Evolutionary conservation across 768 basidiomycete species (phyloP).

Genomic region (Phlebiopsis gigantea): DNA sequence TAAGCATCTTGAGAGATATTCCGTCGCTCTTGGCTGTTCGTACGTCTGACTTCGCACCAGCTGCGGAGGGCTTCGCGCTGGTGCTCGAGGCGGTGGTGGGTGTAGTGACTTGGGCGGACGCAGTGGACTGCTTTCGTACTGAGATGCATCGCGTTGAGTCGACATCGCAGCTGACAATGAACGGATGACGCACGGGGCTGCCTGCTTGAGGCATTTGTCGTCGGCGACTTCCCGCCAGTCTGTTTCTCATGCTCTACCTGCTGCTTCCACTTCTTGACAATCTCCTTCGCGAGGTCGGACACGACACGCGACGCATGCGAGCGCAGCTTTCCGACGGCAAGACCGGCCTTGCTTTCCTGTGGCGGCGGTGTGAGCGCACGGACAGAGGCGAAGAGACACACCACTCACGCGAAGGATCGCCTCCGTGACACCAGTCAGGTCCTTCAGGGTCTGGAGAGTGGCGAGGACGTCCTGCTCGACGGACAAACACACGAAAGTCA

Average conservation of each 20-base stretch:
- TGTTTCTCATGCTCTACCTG: conserved; percentile 65
- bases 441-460: conserved; percentile 59
- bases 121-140: conserved; percentile 13
- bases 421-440: conserved; percentile 65
- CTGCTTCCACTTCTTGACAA: conserved; percentile 89
- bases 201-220: conserved; percentile 16
- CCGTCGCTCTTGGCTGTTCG: conserved; percentile 73
- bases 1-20: conserved; percentile 49
- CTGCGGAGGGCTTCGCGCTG: conserved; percentile 13
- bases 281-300: conserved; percentile 79
- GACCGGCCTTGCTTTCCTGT: conserved; percentile 87
- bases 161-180: neutral
- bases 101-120: conserved; percentile 15
- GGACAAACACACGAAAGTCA: conserved; percentile 26
- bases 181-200: conserved; percentile 6
- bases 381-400: conserved; percentile 19
- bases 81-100: conserved; percentile 20
- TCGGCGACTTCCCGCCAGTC: conserved; percentile 35
- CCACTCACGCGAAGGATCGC: conserved; percentile 64
- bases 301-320: conserved; percentile 68
- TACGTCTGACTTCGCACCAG: conserved; percentile 25
- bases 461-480: conserved; percentile 52
- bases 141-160: neutral
- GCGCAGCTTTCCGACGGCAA: conserved; percentile 89
- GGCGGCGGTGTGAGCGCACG: conserved; percentile 5